Base-by-base conservation (phyloP, 768 basidiomycete species). In the Inosperma sp. region DNA sequence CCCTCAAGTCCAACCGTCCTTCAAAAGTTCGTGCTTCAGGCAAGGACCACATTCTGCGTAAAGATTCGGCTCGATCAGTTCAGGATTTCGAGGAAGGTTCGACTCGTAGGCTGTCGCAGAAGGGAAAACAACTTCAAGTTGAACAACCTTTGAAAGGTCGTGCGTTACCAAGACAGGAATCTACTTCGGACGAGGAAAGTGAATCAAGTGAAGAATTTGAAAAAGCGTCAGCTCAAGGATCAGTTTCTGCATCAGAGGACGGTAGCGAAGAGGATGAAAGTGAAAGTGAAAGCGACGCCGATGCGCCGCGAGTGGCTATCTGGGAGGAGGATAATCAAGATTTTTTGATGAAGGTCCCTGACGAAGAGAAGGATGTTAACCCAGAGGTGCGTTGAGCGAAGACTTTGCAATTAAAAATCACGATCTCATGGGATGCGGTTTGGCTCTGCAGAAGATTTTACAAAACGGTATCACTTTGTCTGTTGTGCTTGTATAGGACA, bases 231-330 rank as follows among this genome's bases (percentile, higher is more conserved):
- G 56, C 49, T 22, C 51, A 51, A 44, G 46, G 47, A 19, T 35
- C 51, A n/a, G 27, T 23, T 4, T 34, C 48, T 13, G 49, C 36
- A 27, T 31, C 27, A 30, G 30, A 25, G 16, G 54, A 49, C 21
- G 65, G 61, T 13, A 64, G 66, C 9, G 71, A 68, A n/a, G 68
- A 66, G n/a, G 49, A 56, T 5, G 57, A 59, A 2, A 56, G 53
- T 7, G 65, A 68, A 13, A 65, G 64, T 13, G 70, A 67, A 16
- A 68, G 62, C 9, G 73, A 76, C 49, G 62, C 66, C 4, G 82
- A 84, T 60, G 71, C 69, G 2, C 80, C 82, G 7, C 72, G 83
- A n/a, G 69, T 83, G 22, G 77, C 74, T 12, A 81, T 80, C 57
- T 86, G 82, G 81, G 66, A 60, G 64, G 72, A 56, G 14, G 73